These are phyloP conservation scores for Herpomyces periplanetae DNA, from an alignment of 2,329 filamentous ascomycete genomes.

Conservation along the genomic window DNA sequence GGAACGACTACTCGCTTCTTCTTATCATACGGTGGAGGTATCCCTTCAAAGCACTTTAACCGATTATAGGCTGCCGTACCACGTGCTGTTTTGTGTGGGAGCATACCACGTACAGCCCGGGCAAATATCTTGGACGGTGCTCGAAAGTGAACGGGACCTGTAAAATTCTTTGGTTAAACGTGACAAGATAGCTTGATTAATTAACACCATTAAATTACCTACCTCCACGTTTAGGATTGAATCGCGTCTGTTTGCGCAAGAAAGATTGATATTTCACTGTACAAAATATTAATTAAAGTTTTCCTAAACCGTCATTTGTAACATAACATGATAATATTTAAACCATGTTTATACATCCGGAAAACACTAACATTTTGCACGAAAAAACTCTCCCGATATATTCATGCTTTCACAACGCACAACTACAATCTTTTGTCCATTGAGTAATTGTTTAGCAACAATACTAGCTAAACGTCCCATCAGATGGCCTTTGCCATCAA, in stretches of 20 bases:
- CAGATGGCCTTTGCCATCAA: conserved; percentile 99
- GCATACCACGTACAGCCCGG: conserved; percentile 99
- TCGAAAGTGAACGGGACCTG: conserved; percentile 98
- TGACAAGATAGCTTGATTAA: too few relatives aligned
- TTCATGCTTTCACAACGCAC: conserved; percentile 97
- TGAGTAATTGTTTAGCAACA: conserved; percentile 94
- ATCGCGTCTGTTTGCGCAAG: conserved; percentile 98
- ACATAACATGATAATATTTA: background rate
- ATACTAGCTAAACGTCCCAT: conserved; percentile 93
- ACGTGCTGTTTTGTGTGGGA: conserved; percentile 97
- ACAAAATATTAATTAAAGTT: conserved; percentile 4
- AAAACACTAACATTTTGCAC: conserved; percentile 86
- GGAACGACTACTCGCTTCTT: conserved; percentile 98
- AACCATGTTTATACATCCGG: background rate
- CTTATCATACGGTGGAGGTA: conserved; percentile 95
- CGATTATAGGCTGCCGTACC: conserved; percentile 85
- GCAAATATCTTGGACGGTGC: conserved; percentile 98
- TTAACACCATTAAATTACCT: too few relatives aligned
- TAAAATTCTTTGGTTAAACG: conserved; percentile 5
- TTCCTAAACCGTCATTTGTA: background rate
- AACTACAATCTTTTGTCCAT: conserved; percentile 94
- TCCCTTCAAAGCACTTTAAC: conserved; percentile 98
- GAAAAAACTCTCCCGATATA: conserved; percentile 99
- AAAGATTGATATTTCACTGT: conserved; percentile 99
- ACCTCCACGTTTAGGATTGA: conserved; percentile 96